phyloP scores from a whole-genome alignment of 305 asterid species.

The Fraxinus sp. region DNA sequence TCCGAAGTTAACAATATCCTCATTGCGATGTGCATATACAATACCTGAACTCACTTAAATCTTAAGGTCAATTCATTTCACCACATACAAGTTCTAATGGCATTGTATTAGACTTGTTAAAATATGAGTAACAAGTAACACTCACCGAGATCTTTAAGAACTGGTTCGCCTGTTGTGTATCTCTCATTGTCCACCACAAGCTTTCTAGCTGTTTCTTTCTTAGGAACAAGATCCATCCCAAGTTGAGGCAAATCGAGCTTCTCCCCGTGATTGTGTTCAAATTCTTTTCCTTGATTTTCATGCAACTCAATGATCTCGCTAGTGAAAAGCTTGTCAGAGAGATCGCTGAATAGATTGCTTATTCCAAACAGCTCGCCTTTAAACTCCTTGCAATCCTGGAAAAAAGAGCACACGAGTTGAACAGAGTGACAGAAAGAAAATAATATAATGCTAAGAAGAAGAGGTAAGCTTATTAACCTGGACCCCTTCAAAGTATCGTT shows the following conservation, averaged over 20 bases:
- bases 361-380: conserved; percentile 94
- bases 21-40: conserved; percentile 87
- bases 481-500: conserved; percentile 94
- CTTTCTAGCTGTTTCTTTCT: conserved; percentile 24
- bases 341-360: conserved; percentile 84
- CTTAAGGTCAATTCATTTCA: neutral
- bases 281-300: conserved; percentile 45
- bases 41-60: conserved; percentile 43
- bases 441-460: conserved; percentile 4
- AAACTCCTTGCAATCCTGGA: conserved; percentile 80
- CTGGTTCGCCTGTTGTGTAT: conserved; percentile 30
- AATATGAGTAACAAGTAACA: conserved; percentile 2
- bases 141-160: conserved; percentile 71
- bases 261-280: conserved; percentile 19
- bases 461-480: conserved; percentile 49
- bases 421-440: neutral
- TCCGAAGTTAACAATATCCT: conserved; percentile 72
- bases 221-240: conserved; percentile 41
- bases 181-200: conserved; percentile 27
- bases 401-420: conserved; percentile 17
- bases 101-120: neutral
- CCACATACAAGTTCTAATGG: neutral
- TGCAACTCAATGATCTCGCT: conserved; percentile 73
- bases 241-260: conserved; percentile 34
- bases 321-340: conserved; percentile 85